Evolutionary conservation across 495 filamentous ascomycete genomes (phyloP), one percentile per base, ranked within the genome.

Genomic region (Penicillium canariense): DNA sequence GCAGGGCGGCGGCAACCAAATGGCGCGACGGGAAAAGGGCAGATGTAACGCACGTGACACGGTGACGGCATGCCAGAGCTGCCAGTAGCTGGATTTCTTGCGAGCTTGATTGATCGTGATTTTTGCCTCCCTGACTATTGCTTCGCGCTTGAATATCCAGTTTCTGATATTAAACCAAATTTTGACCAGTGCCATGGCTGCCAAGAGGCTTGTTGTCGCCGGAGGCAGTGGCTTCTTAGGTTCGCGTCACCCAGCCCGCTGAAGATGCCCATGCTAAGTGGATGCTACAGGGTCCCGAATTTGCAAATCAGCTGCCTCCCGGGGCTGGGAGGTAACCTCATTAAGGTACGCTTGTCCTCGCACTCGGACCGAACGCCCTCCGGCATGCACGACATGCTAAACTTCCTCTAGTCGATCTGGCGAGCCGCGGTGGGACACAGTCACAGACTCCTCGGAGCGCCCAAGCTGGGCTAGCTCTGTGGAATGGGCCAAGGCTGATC

Each of bases 171-270:
- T 73, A 40, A 78, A 74, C 42, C 26, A 8, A 5, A 35, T 78
- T 78, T 78, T 81, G 80, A n/a, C 12, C 61, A 56, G 32, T 18
- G 63, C 2, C 38, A 80, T 80, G 73, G 66, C 78, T 14, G 59
- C 80, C 44, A 94, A 87, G 74, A 82, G 81, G 63, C 72, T 98
- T 12, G 84, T 97, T 34, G 91, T 98, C 44, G 93, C 88, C 45
- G 94, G 94, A 48, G 94, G 94, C 48, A 96, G 86, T 65, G 94
- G 94, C n/a, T 98, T 98, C 67, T 71, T 98, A 36, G 28, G 69
- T 71, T 31, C 11, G 15, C n/a, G 4, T 11, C 12, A 12, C 26
- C 32, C 9, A 4, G 11, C 25, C 8, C 17, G 34, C n/a, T 1
- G 36, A 3, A 15, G 45, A 53, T 47, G 12, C 40, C 31, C 26